Evolutionary conservation across 1,284 basidiomycete genomes (phyloP), one percentile per base, ranked within the genome.

Genomic region (Ceratobasidium sp.): DNA sequence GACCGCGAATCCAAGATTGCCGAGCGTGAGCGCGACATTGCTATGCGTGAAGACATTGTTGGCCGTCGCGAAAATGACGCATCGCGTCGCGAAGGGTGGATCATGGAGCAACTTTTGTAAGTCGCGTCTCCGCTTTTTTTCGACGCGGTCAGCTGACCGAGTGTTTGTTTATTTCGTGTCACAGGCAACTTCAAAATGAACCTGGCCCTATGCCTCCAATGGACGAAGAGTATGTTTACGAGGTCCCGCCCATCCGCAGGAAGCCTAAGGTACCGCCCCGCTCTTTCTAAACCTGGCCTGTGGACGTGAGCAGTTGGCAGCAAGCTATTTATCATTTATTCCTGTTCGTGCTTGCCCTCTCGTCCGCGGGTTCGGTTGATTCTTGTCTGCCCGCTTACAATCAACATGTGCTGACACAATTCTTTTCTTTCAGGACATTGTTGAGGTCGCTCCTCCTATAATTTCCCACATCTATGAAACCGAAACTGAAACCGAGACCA

Each of bases 31-130:
- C 86, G 92, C 50, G 92, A 94, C 74, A 92, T 93, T 74, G 88
- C 91, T 77, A 88, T 89, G 71, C 90, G 92, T 57, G 92, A 94
- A 80, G 92, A 94, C 79, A 86, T 83, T 55, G 87, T 94, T 75
- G 94, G 94, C 79, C 89, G 91, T 67, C 84, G 92, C 72, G 92
- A 94, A 79, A 90, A 92, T 59, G 92, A 94, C 78, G 91, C 91
- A 70, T 88, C 91, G 71, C 87, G 92, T 77, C 91, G 92, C 74
- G 92, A 94, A 80, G 85, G 83, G 50, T 94, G 92, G 92, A 93
- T 94, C 78, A 93, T 94, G 91, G 92, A 94, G 76, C 92, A 94
- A 78, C 87, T 94, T 59, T 88, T 92, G 92, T 94, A 84, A 77
- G 88, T 84, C 32, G 44, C 35, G 23, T 76, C 1, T n/a, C 13